Conservation (phyloP, 306 rosid species). For the Pterocarpus macrocarpus region DNA sequence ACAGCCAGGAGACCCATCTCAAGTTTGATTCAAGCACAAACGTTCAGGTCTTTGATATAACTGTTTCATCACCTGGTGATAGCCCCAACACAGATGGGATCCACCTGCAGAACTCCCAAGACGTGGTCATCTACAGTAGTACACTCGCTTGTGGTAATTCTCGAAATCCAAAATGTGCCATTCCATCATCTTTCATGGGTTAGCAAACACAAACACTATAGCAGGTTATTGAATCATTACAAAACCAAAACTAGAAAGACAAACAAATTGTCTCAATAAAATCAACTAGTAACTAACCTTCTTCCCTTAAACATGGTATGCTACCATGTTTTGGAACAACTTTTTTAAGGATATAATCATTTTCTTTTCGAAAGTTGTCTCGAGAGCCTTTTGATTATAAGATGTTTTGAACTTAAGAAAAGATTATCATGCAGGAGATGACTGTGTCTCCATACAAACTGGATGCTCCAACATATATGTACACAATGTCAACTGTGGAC, state of each 20-base stretch:
- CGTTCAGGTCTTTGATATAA: constrained; percentile 62
- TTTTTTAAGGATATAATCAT: too few species aligned
- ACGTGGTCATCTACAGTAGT: constrained; percentile 59
- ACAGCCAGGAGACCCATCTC: constrained; percentile 77
- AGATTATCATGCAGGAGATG: constrained; percentile 61
- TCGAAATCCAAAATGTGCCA: not conserved
- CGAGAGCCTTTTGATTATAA: too few species aligned
- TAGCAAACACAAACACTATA: not conserved
- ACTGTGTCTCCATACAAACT: constrained; percentile 77
- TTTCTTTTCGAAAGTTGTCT: too few species aligned
- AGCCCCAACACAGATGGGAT: constrained; percentile 91
- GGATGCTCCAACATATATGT: constrained; percentile 74
- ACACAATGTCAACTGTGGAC: constrained; percentile 77
- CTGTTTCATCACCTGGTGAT: constrained; percentile 68
- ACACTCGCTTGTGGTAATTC: constrained; percentile 74
- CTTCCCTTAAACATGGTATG: too few species aligned
- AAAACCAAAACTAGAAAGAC: too few species aligned
- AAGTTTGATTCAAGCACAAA: constrained; percentile 71
- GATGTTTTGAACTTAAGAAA: too few species aligned
- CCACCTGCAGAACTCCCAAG: constrained; percentile 73
- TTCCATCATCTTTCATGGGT: not conserved
- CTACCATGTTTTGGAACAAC: too few species aligned
- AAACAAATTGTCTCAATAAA: too few species aligned
- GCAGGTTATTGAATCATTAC: too few species aligned
- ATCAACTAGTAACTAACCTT: too few species aligned